A percentile compares a stretch with the other conserved stretches of the same genome.
These are phyloP conservation scores for Tylopilus sp. DNA, from an alignment of 768 basidiomycete species.

Conservation along the genomic window DNA sequence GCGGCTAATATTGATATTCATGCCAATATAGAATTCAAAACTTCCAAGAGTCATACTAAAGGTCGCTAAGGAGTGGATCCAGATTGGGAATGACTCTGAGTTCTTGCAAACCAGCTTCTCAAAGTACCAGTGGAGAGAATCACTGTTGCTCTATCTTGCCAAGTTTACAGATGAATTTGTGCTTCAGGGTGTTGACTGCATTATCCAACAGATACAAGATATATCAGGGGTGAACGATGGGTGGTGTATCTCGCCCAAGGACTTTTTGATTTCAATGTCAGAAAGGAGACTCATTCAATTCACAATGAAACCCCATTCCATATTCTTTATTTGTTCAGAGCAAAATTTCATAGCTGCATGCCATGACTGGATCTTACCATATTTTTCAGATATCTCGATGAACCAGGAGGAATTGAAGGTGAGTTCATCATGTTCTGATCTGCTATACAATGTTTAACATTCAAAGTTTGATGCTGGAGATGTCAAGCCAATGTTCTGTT, in stretches of 20 bases:
- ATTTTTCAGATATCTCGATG: background rate
- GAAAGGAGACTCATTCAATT: background rate
- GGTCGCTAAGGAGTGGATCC: background rate
- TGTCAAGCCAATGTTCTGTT: background rate
- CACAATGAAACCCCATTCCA: background rate
- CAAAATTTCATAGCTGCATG: background rate
- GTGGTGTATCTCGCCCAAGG: background rate
- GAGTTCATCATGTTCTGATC: too few relatives aligned
- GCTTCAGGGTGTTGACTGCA: background rate
- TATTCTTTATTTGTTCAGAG: slow-evolving; percentile 7
- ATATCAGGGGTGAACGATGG: too few relatives aligned
- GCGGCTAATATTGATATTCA: too few relatives aligned
- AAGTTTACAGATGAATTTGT: background rate
- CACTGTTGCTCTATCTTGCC: background rate
- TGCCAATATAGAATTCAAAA: background rate
- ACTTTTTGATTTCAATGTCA: background rate
- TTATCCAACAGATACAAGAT: background rate
- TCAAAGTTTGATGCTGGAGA: background rate
- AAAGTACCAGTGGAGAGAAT: slow-evolving; percentile 6
- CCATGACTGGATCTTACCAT: background rate
- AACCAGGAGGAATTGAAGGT: too few relatives aligned
- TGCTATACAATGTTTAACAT: too few relatives aligned
- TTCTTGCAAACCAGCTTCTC: slow-evolving; percentile 1
- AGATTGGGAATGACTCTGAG: background rate
- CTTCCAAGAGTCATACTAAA: background rate